Base-by-base conservation (phyloP, 2,329 filamentous ascomycete genomes). In the Monilinia vaccinii-corymbosi region DNA sequence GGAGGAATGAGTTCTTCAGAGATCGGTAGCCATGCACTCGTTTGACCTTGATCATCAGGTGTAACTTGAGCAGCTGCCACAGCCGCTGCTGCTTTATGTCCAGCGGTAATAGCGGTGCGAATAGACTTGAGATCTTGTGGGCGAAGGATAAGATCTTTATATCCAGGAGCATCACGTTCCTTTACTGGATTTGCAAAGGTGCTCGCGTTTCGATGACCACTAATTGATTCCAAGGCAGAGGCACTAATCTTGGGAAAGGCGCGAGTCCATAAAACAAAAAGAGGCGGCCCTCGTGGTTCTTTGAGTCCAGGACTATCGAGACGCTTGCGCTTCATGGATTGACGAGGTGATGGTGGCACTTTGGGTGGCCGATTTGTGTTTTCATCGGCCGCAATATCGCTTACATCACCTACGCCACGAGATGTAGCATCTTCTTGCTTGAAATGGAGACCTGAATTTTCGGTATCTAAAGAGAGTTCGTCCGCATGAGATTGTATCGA, bases 1-100 rank as follows among this genome's bases (percentile, higher is more conserved):
- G 94, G 93, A 2, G 93, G 90, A 2, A 93, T 80, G 31, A 96
- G 78, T 60, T 97, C 90, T 53, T 86, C 81, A 2, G 83, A 87
- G 60, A 88, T 81, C 10, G 88, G 84, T 8, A 93, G 75, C 78
- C 81, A 83, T 23, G 88, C 77, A 60, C 76, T 80, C 8, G 80
- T 77, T 2, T 78, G 78, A 47, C 77, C 79, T 4, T 80, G 77
- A 56, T 86, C 84, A 36, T 57, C 52, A 21, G 36, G 44, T 21
- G 80, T 46, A 58, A 61, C 79, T 21, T 82, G 82, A 46, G 82
- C 82, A 46, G 88, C 81, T 55, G 78, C 77, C n/a, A 82, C 84
- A 56, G 79, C 81, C 64, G 83, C 81, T 0, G 84, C 85, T 40
- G 82, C 81, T 48, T 85, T 82, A 70, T 84, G 86, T 44, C 91